Evolutionary conservation across 305 asterid species (phyloP).

Genomic region (Fraxinus velutina): DNA sequence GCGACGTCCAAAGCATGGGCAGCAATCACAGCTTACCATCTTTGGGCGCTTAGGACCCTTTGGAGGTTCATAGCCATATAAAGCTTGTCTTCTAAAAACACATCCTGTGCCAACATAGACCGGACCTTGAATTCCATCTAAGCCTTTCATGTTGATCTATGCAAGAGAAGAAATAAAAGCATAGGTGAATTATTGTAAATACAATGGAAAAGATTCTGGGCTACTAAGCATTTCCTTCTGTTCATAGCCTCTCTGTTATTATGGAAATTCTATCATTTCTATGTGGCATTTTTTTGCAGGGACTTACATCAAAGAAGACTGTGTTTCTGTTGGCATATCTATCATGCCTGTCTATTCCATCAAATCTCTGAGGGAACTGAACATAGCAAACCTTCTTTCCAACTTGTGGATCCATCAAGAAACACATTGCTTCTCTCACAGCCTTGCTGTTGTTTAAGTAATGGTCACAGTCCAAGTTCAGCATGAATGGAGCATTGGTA

Average conservation of each 20-base stretch:
- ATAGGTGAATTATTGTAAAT: too few species aligned
- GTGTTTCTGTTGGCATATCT: constrained; percentile 97
- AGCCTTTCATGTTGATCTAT: too few species aligned
- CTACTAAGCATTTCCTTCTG: too few species aligned
- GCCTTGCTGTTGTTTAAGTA: constrained; percentile 96
- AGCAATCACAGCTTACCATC: constrained; percentile 94
- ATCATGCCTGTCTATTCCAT: constrained; percentile 86
- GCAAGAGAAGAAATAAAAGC: too few species aligned
- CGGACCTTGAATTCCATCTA: constrained; percentile 98
- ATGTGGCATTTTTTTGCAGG: constrained; percentile 12
- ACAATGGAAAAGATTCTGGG: too few species aligned
- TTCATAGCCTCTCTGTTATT: too few species aligned
- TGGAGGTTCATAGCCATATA: constrained; percentile 86
- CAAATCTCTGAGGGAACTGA: constrained; percentile 96
- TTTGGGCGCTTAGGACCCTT: constrained; percentile 74
- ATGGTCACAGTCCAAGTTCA: constrained; percentile 98
- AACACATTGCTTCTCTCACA: constrained; percentile 92
- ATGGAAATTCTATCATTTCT: not conserved
- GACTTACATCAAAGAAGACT: constrained; percentile 87
- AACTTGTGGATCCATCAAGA: constrained; percentile 87
- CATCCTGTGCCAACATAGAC: constrained; percentile 98
- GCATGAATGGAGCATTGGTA: constrained; percentile 97
- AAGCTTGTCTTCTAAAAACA: constrained; percentile 80
- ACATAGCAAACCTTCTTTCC: constrained; percentile 93
- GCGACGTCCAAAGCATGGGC: constrained; percentile 90